A percentile compares a stretch with the other conserved stretches of the same genome.
These are phyloP conservation scores for Silybum marianum DNA, from an alignment of 129 eudicot species.

Conservation along the genomic window DNA sequence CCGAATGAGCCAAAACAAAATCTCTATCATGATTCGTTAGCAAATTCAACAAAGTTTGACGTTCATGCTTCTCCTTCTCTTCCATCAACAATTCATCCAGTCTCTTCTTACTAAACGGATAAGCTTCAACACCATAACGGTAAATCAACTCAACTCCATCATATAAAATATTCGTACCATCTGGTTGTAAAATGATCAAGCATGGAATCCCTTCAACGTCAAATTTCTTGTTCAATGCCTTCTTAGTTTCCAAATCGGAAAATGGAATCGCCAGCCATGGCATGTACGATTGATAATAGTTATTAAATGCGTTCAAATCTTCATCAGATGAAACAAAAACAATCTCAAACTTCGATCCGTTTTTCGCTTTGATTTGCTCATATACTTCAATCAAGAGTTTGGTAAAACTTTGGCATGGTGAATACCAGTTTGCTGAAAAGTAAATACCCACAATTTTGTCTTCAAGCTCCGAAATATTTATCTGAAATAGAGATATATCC, in stretches of 20 bases:
- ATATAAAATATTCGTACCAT: constrained; percentile 22
- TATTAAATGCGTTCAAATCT: constrained; percentile 64
- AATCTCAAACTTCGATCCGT: constrained; percentile 54
- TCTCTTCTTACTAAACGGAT: constrained; percentile 71
- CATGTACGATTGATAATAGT: constrained; percentile 56
- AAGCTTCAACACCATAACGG: constrained; percentile 64
- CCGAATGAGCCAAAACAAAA: constrained; percentile 54
- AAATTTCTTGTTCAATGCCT: constrained; percentile 55
- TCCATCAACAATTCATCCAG: constrained; percentile 56
- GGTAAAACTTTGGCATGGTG: constrained; percentile 68
- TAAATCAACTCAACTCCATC: constrained; percentile 77
- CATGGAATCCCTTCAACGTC: constrained; percentile 77
- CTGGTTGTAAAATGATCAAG: constrained; percentile 69
- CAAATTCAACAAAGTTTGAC: constrained; percentile 57
- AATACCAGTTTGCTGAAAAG: constrained; percentile 82
- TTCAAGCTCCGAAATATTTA: constrained; percentile 71
- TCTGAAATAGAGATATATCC: constrained; percentile 31
- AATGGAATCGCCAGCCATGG: constrained; percentile 91
- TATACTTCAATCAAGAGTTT: constrained; percentile 50
- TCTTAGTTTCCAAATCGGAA: constrained; percentile 66
- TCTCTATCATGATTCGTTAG: constrained; percentile 53
- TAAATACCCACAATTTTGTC: constrained; percentile 79
- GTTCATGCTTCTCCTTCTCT: constrained; percentile 66
- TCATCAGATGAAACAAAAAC: constrained; percentile 87
- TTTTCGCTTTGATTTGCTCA: constrained; percentile 45